Evolutionary conservation across 2,329 filamentous ascomycete genomes (phyloP).

Genomic region (Colletotrichum melonis): DNA sequence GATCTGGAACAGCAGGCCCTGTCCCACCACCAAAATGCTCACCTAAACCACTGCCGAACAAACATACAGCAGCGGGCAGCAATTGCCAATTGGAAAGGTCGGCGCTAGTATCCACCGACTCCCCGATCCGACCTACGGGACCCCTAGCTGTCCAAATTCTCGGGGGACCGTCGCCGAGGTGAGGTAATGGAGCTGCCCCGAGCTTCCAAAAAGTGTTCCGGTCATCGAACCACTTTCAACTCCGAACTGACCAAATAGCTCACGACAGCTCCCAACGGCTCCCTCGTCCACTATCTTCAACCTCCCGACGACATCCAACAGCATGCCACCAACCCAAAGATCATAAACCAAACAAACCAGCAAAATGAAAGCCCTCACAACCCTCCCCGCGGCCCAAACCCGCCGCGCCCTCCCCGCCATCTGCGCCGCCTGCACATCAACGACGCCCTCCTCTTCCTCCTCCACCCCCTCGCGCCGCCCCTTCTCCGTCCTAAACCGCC

Average conservation of each 20-base stretch:
- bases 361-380: conserved; percentile 29
- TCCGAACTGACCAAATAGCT: conserved; percentile 10
- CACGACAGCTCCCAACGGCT: background rate
- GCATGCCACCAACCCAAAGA: background rate
- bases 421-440: conserved; percentile 36
- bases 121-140: conserved; percentile 1
- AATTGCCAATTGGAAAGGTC: background rate
- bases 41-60: background rate
- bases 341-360: too few relatives aligned
- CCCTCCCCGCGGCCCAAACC: background rate
- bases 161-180: conserved; percentile 8
- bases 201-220: conserved; percentile 15
- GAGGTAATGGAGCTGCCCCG: conserved; percentile 23
- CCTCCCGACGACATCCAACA: background rate
- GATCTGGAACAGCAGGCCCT: background rate
- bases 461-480: conserved; percentile 36
- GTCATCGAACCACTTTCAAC: conserved; percentile 24
- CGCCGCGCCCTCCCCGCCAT: conserved; percentile 27
- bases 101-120: conserved; percentile 23
- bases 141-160: background rate
- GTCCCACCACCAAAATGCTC: background rate
- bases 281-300: background rate
- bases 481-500: conserved; percentile 89
- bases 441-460: conserved; percentile 18
- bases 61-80: background rate